Base-by-base conservation (phyloP, 2,329 filamentous ascomycete genomes). In the Pseudogymnoascus sp. region DNA sequence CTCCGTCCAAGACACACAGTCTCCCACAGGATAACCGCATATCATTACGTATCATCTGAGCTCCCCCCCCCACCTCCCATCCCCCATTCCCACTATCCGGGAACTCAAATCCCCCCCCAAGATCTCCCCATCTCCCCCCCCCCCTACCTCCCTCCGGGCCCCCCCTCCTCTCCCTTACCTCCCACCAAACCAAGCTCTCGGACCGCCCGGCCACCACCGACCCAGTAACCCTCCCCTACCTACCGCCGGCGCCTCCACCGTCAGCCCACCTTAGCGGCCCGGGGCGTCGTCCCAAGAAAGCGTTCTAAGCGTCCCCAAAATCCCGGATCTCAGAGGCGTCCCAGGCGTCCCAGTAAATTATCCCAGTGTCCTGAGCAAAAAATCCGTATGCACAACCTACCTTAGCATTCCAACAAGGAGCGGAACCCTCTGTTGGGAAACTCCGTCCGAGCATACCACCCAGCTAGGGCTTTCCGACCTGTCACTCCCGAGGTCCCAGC, bases 1-100 rank as follows among this genome's bases (percentile, higher is more conserved):
- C 12, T 14, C 16, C 42, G 11, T 23, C 6, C 21, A 47, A 47
- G 21, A 47, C 42, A 47, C 45, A 5, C 23, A 16, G 1, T 29
- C 21, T 10, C 29, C 29, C 6, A 3, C 45, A 16, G 23, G 23
- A 51, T n/a, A 51, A 1, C 45, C 23, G 45, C 45, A 51, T 51
- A 51, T 8, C n/a, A 51, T 51, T 51, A 51, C 45, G 45, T 51
- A 31, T 51, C 45, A 51, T 51, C 45, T 51, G 45, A 51, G 23
- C 45, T 12, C 14, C n/a, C 21, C 45, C 21, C 21, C 12, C 8
- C 45, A 21, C 21, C 21, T 21, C 45, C 23, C 23, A 51, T 7
- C 45, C 2, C 4, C 12, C 12, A n/a, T 51, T 26, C 45, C 45
- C 12, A 51, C 6, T 5, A 29, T 26, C 45, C 23, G 14, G 45